Percentiles rank a stretch among this genome's conserved stretches.
Evolutionary conservation across 345 rosid genomes (phyloP).

Genomic region (Murraya paniculata): DNA sequence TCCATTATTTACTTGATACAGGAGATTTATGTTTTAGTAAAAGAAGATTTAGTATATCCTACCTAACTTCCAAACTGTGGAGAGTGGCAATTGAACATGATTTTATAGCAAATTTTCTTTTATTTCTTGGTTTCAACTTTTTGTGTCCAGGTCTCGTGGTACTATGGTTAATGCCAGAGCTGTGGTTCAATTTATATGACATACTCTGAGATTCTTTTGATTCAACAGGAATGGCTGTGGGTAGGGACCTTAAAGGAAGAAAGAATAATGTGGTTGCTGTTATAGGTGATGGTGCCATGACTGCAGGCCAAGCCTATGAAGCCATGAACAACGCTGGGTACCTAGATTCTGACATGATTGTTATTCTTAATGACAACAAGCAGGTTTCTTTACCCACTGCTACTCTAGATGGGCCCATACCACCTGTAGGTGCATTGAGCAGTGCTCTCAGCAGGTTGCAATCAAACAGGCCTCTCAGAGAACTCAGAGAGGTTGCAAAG

Average conservation of each 20-base stretch:
- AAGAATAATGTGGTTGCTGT: constrained; percentile 73
- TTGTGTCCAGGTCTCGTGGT: background rate
- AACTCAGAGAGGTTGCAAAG: constrained; percentile 97
- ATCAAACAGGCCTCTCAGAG: constrained; percentile 90
- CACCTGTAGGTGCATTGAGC: constrained; percentile 98
- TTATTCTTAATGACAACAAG: constrained; percentile 95
- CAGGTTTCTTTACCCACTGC: constrained; percentile 98
- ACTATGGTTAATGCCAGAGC: background rate
- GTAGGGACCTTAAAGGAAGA: constrained; percentile 83
- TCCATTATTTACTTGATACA: background rate
- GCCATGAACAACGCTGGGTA: constrained; percentile 99
- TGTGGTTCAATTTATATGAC: background rate
- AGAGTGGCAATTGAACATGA: background rate
- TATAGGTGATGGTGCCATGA: constrained; percentile 99
- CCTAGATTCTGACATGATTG: constrained; percentile 93
- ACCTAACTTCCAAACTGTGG: background rate
- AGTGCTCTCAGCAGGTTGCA: constrained; percentile 94
- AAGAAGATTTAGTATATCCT: background rate
- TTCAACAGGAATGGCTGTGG: constrained; percentile 88
- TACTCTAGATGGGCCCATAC: constrained; percentile 81
- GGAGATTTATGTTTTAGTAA: background rate
- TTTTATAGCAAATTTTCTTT: background rate
- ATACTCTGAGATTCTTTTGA: constrained; percentile 2
- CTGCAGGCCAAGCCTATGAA: constrained; percentile 99
- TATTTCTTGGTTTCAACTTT: background rate